A percentile compares a stretch with the other conserved stretches of the same genome.
phyloP scores from a whole-genome alignment of 495 filamentous ascomycete species.

The Xylaria venustula region DNA sequence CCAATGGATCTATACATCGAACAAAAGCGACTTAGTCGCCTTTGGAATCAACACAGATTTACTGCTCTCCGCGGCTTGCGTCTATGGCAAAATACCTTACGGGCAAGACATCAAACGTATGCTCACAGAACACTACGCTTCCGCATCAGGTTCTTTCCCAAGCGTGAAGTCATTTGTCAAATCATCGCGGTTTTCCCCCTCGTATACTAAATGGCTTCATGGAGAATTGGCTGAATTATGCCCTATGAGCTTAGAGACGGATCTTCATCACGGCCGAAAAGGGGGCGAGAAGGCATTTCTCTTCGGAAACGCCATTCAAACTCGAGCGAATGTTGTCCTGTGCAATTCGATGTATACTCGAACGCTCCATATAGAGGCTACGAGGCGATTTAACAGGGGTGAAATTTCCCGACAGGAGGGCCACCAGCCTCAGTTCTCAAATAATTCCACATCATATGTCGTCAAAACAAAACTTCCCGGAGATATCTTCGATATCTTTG shows the following conservation, averaged over 20 bases:
- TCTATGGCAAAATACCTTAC: neutral
- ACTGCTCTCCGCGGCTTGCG: neutral
- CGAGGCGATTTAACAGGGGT: neutral
- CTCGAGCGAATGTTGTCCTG: neutral
- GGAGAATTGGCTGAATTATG: neutral
- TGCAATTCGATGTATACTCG: neutral
- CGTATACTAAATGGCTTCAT: neutral
- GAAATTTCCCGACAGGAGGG: neutral
- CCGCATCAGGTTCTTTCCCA: neutral
- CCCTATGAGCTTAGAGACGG: neutral
- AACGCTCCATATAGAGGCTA: neutral
- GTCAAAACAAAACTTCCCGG: neutral
- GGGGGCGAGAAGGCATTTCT: neutral
- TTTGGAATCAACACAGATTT: neutral
- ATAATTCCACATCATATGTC: neutral
- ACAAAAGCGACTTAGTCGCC: neutral
- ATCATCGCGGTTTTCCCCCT: neutral
- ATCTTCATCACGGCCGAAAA: neutral
- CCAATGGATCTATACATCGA: neutral
- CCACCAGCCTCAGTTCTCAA: neutral
- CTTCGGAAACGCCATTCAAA: neutral
- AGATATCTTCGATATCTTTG: neutral
- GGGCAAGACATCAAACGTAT: neutral
- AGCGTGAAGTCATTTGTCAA: neutral
- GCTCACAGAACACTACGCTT: neutral